Base-by-base conservation (phyloP, 352 stramenopile species). In the Blastocystis sp. region DNA sequence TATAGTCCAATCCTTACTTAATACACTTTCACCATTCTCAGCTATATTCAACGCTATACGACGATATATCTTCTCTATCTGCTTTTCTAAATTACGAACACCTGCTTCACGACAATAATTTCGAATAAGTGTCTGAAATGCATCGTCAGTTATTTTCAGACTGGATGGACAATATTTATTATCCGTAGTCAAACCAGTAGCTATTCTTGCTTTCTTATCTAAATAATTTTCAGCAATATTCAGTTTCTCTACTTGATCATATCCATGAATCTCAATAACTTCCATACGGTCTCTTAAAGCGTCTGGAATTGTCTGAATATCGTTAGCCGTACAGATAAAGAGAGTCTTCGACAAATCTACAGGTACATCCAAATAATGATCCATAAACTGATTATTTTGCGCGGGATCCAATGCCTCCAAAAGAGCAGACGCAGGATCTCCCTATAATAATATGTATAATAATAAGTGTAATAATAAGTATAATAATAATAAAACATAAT, bases 211-310 rank as follows among this genome's bases (percentile, higher is more conserved):
- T 71, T 95, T 95, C 2, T 88, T 89, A 21, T 97, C 83, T 3
- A 98, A 70, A 67, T 97, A 96, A 33, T 94, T 76, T 71, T 93
- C 87, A 21, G 85, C 84, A 48, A 98, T 99, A 28, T 83, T 80
- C 28, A 99, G 68, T 70, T 96, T 96, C 57, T 96, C 89, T 6
- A 83, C 80, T 6, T 88, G 80, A 67, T 95, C 87, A 66, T 88
- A 88, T 16, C 90, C 91, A 23, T 83, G 93, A 10, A 98, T 65
- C 52, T 83, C 81, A 62, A 98, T 86, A 16, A 96, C 77, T 76
- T 98, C 91, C 89, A 98, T 97, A 45, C 91, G 79, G 76, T 98
- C 91, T n/a, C 94, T 72, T 35, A 98, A 72, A 13, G 91, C 88
- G 2, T 79, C 85, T 24, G 91, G 88, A 64, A 98, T 96, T 27